A percentile compares a stretch with the other conserved stretches of the same genome.
Evolutionary conservation across 768 basidiomycete genomes (phyloP).

Genomic region (Stropharia rugosoannulata): DNA sequence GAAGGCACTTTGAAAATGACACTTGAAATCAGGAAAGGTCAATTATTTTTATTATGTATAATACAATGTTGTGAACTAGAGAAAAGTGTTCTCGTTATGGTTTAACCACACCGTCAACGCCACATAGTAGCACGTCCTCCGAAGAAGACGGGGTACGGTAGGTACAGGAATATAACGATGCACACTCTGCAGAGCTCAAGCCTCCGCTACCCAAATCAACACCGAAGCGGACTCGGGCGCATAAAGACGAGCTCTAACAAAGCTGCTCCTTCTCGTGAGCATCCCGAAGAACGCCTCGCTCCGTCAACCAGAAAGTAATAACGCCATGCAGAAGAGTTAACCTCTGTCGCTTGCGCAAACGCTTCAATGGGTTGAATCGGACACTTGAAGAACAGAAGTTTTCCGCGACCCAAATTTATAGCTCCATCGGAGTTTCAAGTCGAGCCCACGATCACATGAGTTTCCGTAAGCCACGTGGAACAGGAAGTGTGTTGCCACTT

Average conservation of each 20-base stretch:
- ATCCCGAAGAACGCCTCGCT: slow-evolving; percentile 58
- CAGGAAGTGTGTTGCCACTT: not conserved
- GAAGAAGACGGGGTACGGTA: slow-evolving; percentile 51
- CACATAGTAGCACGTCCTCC: slow-evolving; percentile 64
- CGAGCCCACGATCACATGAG: slow-evolving; percentile 7
- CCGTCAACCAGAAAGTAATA: slow-evolving; percentile 68
- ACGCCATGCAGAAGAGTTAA: slow-evolving; percentile 60
- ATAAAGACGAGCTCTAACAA: slow-evolving; percentile 32
- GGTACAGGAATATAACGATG: slow-evolving; percentile 84
- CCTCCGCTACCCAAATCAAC: slow-evolving; percentile 53
- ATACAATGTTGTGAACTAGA: not conserved
- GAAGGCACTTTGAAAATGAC: not conserved
- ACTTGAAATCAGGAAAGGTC: not conserved
- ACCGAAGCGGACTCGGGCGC: slow-evolving; percentile 48
- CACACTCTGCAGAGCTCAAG: slow-evolving; percentile 39
- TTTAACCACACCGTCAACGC: slow-evolving; percentile 81
- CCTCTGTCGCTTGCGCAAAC: slow-evolving; percentile 50
- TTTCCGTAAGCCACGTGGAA: not conserved
- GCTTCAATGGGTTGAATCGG: slow-evolving; percentile 68
- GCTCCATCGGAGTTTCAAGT: slow-evolving; percentile 29
- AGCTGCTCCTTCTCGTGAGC: slow-evolving; percentile 44
- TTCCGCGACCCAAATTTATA: slow-evolving; percentile 24
- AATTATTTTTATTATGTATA: not conserved
- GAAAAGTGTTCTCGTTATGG: slow-evolving; percentile 70
- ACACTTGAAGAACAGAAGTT: slow-evolving; percentile 49